Evolutionary conservation across 1,139 yeast genomes (phyloP).

Genomic region (Geotrichum macrosporum): DNA sequence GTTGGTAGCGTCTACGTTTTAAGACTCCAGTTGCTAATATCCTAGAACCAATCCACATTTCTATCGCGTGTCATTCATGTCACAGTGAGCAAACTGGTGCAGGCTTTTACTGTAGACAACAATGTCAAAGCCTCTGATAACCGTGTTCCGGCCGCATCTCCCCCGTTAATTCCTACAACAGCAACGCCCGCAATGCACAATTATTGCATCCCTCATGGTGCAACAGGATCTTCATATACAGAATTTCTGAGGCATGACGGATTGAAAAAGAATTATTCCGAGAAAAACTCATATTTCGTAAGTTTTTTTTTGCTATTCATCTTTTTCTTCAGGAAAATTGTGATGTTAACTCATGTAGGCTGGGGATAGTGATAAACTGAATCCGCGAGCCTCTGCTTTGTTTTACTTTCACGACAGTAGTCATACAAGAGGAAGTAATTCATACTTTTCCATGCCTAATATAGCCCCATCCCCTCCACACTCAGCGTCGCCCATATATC

Average conservation of each 20-base stretch:
- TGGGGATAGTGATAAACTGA: too few relatives aligned
- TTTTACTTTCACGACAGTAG: too few relatives aligned
- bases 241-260: not conserved
- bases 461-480: too few relatives aligned
- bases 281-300: not conserved
- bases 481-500: too few relatives aligned
- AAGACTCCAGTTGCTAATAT: not conserved
- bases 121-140: slow-evolving; percentile 4
- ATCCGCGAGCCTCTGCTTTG: too few relatives aligned
- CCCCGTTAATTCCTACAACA: slow-evolving; percentile 7
- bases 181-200: too few relatives aligned
- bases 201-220: not conserved
- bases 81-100: not conserved
- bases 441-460: too few relatives aligned
- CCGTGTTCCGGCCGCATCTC: slow-evolving; percentile 12
- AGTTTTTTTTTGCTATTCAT: too few relatives aligned
- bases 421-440: too few relatives aligned
- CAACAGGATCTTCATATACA: not conserved
- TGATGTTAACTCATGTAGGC: too few relatives aligned
- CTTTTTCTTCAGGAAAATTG: too few relatives aligned
- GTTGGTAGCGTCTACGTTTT: not conserved
- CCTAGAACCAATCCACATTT: not conserved
- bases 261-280: not conserved
- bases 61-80: not conserved
- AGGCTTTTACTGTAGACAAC: slow-evolving; percentile 9